These are phyloP conservation scores for Suillus americanus DNA, from an alignment of 768 basidiomycete species.

Conservation along the genomic window DNA sequence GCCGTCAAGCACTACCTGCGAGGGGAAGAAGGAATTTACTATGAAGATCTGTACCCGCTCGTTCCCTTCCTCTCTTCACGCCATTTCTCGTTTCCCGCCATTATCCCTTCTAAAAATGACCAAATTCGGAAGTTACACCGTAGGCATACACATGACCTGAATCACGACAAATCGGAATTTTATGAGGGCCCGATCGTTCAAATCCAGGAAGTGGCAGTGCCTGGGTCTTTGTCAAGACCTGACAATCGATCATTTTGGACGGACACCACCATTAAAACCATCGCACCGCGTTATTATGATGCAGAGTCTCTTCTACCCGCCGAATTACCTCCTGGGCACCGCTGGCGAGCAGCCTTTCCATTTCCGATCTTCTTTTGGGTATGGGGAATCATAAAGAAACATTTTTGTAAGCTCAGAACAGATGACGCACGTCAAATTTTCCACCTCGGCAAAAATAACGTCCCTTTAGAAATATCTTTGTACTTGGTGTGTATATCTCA, in stretches of 20 bases:
- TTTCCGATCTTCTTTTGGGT: not conserved
- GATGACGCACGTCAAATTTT: not conserved
- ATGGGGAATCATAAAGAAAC: not conserved
- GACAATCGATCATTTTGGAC: too few relatives aligned
- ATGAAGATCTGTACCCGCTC: constrained; percentile 58
- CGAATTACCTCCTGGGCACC: not conserved
- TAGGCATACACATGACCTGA: too few relatives aligned
- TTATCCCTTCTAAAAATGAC: constrained; percentile 34
- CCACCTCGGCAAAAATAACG: constrained; percentile 40
- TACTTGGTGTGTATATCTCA: constrained; percentile 49
- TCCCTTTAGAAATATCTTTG: constrained; percentile 68
- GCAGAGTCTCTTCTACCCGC: not conserved
- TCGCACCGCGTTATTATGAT: not conserved
- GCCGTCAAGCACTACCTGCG: constrained; percentile 70
- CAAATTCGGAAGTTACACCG: not conserved
- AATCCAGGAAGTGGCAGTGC: not conserved
- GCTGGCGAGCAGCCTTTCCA: not conserved
- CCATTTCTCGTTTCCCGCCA: constrained; percentile 52
- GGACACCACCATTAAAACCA: not conserved
- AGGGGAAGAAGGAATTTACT: constrained; percentile 42
- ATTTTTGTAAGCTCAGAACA: not conserved
- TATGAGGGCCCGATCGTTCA: too few relatives aligned
- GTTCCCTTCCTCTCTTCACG: constrained; percentile 67
- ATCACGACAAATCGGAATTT: too few relatives aligned
- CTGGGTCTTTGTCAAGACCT: not conserved